phyloP scores from a whole-genome alignment of 2,329 filamentous ascomycete genomes.

The Metarhizium anisopliae region DNA sequence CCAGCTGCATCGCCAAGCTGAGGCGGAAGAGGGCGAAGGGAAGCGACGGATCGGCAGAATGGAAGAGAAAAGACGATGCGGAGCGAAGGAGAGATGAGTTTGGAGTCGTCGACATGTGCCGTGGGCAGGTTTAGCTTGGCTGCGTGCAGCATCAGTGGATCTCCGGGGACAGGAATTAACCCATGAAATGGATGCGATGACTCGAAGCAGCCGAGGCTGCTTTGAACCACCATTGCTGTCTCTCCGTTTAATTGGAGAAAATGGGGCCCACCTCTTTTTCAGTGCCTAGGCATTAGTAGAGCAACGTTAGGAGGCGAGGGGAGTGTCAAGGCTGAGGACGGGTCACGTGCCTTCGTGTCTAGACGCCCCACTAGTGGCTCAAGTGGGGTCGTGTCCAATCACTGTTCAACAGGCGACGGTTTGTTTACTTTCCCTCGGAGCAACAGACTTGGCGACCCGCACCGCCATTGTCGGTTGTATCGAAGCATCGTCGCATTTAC shows the following conservation, averaged over 20 bases:
- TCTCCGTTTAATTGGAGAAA: neutral
- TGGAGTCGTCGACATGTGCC: slow-evolving; percentile 13
- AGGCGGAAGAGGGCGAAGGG: slow-evolving; percentile 4
- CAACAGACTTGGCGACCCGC: slow-evolving; percentile 21
- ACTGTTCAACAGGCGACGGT: slow-evolving; percentile 9
- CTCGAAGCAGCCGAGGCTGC: neutral
- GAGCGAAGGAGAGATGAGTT: slow-evolving; percentile 12
- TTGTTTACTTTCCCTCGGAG: slow-evolving; percentile 35
- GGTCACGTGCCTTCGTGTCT: slow-evolving; percentile 14
- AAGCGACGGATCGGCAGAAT: neutral
- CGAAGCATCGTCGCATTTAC: neutral
- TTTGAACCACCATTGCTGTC: neutral
- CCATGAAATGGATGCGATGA: neutral
- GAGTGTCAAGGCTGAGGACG: no score
- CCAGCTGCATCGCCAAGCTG: slow-evolving; percentile 15
- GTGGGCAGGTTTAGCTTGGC: neutral
- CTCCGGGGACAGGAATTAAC: neutral
- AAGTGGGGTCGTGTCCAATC: slow-evolving; percentile 16
- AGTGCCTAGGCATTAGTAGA: neutral
- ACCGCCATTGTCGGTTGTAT: neutral
- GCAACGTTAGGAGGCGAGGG: neutral
- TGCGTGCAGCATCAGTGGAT: slow-evolving; percentile 12
- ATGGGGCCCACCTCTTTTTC: neutral
- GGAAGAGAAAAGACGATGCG: neutral
- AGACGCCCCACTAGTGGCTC: neutral